Evolutionary conservation across 129 eudicot species (phyloP).

Genomic region (Rutidosis leptorrhynchoides): DNA sequence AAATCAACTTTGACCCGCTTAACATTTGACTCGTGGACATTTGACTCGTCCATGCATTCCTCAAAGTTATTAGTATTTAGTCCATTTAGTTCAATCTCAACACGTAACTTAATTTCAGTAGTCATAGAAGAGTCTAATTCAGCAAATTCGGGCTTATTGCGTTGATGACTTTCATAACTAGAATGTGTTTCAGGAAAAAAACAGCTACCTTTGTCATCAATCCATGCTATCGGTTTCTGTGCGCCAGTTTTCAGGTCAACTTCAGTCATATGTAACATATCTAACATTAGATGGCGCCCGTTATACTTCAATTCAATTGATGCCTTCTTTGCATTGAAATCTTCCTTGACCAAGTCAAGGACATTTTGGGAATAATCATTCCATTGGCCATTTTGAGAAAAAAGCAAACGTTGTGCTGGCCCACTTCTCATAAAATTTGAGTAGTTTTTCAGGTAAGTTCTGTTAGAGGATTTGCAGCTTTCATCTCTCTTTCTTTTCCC

Average conservation of each 20-base stretch:
- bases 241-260: conserved; percentile 45
- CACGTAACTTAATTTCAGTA: conserved; percentile 51
- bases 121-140: conserved; percentile 24
- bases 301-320: conserved; percentile 40
- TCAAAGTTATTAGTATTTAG: conserved; percentile 29
- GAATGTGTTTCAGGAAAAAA: conserved; percentile 51
- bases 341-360: conserved; percentile 38
- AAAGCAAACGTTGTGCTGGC: conserved; percentile 47
- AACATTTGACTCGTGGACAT: conserved; percentile 42
- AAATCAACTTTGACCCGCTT: conserved; percentile 41
- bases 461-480: conserved; percentile 27
- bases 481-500: conserved; percentile 57
- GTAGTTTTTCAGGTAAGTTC: conserved; percentile 39
- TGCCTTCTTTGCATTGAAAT: conserved; percentile 38
- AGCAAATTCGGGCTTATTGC: conserved; percentile 24
- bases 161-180: conserved; percentile 31
- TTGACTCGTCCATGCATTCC: conserved; percentile 56
- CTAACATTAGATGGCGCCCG: conserved; percentile 38
- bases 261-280: conserved; percentile 50
- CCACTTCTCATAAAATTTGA: conserved; percentile 49
- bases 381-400: conserved; percentile 53
- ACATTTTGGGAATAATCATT: conserved; percentile 42
- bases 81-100: conserved; percentile 58
- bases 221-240: conserved; percentile 67
- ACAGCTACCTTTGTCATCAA: conserved; percentile 52